phyloP scores from a whole-genome alignment of 202 grass and related monocot genomes.

The Zizania palustris region DNA sequence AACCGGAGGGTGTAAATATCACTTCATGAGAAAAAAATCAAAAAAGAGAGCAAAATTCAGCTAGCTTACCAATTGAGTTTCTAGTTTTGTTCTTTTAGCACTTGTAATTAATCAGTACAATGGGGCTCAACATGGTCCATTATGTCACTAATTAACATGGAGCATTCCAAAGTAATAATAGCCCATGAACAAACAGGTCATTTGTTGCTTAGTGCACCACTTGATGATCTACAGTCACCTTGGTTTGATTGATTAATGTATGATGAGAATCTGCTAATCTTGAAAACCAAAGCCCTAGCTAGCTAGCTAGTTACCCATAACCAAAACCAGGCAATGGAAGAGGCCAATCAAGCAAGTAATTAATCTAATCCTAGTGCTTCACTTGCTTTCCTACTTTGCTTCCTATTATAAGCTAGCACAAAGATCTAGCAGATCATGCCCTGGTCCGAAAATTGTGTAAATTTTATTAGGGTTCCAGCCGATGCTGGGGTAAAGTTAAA shows the following conservation, averaged over 20 bases:
- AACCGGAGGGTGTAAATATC: too few relatives aligned
- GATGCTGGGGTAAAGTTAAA: too few relatives aligned
- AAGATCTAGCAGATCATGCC: slow-evolving; percentile 45
- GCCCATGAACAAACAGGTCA: slow-evolving; percentile 38
- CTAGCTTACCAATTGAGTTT: background rate
- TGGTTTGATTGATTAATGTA: slow-evolving; percentile 53
- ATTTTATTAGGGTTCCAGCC: slow-evolving; percentile 11
- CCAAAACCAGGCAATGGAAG: slow-evolving; percentile 20
- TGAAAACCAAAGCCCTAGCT: slow-evolving; percentile 31
- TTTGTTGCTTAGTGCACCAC: slow-evolving; percentile 62
- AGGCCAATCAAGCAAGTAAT: background rate
- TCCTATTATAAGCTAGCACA: slow-evolving; percentile 33
- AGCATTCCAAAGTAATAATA: slow-evolving; percentile 48
- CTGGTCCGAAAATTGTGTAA: slow-evolving; percentile 22
- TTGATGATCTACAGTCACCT: slow-evolving; percentile 50
- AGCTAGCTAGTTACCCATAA: slow-evolving; percentile 24
- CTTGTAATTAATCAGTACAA: slow-evolving; percentile 8
- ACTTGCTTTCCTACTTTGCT: slow-evolving; percentile 43
- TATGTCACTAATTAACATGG: slow-evolving; percentile 50
- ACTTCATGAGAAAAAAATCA: background rate
- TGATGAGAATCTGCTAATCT: slow-evolving; percentile 54
- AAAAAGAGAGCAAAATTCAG: background rate
- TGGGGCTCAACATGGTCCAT: slow-evolving; percentile 42
- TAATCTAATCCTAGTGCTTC: slow-evolving; percentile 37
- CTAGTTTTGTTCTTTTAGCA: background rate